Evolutionary conservation across 2,329 filamentous ascomycete species (phyloP).

Genomic region (Tothia fuscella): DNA sequence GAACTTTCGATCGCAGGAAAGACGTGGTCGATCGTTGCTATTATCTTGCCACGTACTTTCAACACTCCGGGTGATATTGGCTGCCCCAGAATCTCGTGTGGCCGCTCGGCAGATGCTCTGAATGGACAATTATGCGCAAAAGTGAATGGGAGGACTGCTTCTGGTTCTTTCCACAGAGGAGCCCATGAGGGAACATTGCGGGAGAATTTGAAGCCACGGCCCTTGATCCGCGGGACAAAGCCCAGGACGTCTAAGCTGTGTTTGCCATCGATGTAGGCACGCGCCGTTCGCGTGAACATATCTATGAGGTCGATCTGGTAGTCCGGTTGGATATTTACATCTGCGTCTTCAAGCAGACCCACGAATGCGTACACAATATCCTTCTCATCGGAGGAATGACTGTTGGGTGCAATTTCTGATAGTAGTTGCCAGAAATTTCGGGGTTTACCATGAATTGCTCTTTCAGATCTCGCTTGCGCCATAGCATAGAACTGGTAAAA

Average conservation of each 20-base stretch:
- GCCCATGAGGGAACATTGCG: neutral
- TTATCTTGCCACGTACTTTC: neutral
- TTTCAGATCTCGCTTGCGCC: slow-evolving; percentile 5
- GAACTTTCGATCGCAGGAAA: neutral
- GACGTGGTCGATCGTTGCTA: neutral
- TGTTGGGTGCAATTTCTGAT: neutral
- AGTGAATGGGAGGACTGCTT: neutral
- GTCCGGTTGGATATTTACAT: neutral
- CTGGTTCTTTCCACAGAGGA: neutral
- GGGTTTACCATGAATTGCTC: neutral
- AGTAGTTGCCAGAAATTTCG: neutral
- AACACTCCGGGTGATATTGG: neutral
- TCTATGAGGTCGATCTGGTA: neutral
- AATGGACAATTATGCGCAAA: neutral
- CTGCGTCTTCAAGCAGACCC: slow-evolving; percentile 1
- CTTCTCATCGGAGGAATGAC: neutral
- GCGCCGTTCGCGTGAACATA: neutral
- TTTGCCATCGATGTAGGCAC: neutral
- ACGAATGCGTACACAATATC: neutral
- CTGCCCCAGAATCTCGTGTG: neutral
- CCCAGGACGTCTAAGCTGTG: neutral
- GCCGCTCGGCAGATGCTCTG: neutral
- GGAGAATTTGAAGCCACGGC: neutral
- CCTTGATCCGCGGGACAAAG: neutral
- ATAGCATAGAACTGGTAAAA: slow-evolving; percentile 8